Evolutionary conservation across 331 rosid species (phyloP).

Genomic region (Dryas integrifolia): DNA sequence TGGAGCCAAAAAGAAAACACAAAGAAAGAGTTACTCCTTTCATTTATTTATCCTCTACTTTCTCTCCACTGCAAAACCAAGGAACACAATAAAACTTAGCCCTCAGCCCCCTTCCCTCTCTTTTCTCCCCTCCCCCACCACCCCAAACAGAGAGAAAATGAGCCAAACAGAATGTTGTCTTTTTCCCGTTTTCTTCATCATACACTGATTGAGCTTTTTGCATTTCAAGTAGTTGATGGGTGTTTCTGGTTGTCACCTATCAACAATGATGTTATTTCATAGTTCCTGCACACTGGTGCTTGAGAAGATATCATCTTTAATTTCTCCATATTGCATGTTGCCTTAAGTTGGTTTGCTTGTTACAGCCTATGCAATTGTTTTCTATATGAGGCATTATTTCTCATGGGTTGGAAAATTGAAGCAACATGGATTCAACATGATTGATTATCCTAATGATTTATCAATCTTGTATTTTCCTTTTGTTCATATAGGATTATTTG

Average conservation of each 20-base stretch:
- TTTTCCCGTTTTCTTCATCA: not conserved
- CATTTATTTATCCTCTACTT: not conserved
- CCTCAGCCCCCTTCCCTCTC: not conserved
- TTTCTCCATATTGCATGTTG: not conserved
- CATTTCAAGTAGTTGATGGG: not conserved
- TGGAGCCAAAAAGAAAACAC: not conserved
- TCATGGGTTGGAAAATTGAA: slow-evolving; percentile 12
- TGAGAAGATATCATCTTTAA: too few relatives aligned
- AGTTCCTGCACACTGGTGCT: too few relatives aligned
- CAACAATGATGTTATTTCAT: not conserved
- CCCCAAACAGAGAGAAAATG: not conserved
- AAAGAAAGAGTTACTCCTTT: too few relatives aligned
- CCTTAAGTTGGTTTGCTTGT: not conserved
- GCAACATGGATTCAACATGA: slow-evolving; percentile 10
- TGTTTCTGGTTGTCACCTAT: not conserved
- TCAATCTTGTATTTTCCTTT: slow-evolving; percentile 20
- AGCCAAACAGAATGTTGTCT: not conserved
- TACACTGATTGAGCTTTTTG: not conserved
- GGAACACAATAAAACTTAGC: not conserved
- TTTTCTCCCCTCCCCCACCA: not conserved
- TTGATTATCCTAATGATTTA: not conserved
- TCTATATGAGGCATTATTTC: not conserved
- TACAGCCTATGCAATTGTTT: not conserved
- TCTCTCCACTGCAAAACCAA: not conserved
- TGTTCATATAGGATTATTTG: slow-evolving; percentile 5